These are phyloP conservation scores for Eucalyptus melliodora DNA, from an alignment of 345 rosid genomes.

Conservation along the genomic window DNA sequence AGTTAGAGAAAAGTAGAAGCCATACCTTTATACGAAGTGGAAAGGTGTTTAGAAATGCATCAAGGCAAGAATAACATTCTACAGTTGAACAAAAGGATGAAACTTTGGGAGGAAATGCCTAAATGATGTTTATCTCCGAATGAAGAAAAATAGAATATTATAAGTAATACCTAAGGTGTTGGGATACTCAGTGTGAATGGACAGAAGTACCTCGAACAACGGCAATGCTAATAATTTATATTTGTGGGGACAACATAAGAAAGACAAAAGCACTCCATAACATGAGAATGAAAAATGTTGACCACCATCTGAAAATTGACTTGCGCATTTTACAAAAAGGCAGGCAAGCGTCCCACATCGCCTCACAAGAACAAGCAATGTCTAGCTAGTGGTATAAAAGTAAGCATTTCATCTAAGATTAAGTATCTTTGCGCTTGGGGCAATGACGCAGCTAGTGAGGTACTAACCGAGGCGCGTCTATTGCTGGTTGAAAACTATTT, in stretches of 20 bases:
- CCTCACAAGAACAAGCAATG: not conserved
- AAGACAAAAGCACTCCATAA: not conserved
- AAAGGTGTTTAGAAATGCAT: not conserved
- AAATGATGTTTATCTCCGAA: not conserved
- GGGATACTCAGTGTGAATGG: not conserved
- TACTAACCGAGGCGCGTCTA: slow-evolving; percentile 19
- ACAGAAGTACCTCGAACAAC: not conserved
- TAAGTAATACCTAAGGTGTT: not conserved
- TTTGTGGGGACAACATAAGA: not conserved
- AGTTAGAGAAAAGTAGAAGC: not conserved
- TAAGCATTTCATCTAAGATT: too few species aligned
- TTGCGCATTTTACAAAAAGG: not conserved
- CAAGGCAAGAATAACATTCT: not conserved
- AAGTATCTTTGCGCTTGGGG: slow-evolving; percentile 13
- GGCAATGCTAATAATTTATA: not conserved
- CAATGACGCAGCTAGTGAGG: slow-evolving; percentile 31
- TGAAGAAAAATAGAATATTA: not conserved
- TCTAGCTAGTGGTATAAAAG: too few species aligned
- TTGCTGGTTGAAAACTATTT: not conserved
- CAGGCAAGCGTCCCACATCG: not conserved
- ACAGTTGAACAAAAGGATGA: not conserved
- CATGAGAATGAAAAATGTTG: not conserved
- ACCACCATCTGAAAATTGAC: not conserved
- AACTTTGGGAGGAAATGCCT: not conserved
- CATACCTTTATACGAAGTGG: not conserved